phyloP scores from a whole-genome alignment of 441 rosid species.

The Gossypium trilobum region DNA sequence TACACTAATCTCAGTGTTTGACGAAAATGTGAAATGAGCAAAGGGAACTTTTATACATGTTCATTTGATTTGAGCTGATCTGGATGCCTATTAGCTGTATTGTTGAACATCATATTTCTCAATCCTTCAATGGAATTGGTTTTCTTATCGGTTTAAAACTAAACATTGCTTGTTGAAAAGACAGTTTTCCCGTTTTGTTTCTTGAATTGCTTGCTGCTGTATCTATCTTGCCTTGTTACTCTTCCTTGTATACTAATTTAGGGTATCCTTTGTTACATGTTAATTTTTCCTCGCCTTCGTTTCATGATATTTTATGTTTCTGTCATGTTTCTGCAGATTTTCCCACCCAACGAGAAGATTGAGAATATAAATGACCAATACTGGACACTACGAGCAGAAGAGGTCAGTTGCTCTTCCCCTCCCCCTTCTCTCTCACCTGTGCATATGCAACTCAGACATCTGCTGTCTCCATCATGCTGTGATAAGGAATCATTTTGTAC shows the following conservation, averaged over 20 bases:
- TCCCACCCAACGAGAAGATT: conserved; percentile 55
- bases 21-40: neutral
- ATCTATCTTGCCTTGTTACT: neutral
- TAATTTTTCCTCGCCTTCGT: neutral
- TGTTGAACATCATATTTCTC: neutral
- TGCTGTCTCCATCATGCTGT: neutral
- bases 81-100: neutral
- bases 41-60: neutral
- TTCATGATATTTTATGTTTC: neutral
- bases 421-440: neutral
- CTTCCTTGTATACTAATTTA: neutral
- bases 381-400: conserved; percentile 77
- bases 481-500: neutral
- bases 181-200: neutral
- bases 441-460: neutral
- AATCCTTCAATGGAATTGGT: neutral
- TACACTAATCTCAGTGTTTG: neutral
- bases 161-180: neutral
- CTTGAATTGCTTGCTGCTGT: neutral
- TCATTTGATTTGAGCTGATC: neutral
- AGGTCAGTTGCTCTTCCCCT: conserved; percentile 29
- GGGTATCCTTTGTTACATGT: neutral
- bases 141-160: neutral
- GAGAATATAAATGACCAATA: conserved; percentile 69
- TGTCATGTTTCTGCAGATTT: conserved; percentile 40